phyloP scores from a whole-genome alignment of 345 rosid species.

The Populus pruinosa region DNA sequence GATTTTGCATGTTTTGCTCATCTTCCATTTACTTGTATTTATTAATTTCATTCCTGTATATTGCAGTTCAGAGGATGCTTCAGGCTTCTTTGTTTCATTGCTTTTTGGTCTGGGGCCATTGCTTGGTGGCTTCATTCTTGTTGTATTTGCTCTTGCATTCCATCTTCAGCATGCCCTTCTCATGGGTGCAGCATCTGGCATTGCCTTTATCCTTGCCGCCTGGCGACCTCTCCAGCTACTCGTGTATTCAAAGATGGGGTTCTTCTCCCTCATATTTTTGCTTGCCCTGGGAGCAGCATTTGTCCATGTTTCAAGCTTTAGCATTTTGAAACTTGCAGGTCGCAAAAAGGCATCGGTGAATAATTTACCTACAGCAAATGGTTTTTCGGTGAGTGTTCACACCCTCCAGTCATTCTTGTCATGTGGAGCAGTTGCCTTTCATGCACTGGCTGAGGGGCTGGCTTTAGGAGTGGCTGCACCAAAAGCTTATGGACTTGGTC shows the following conservation, averaged over 20 bases:
- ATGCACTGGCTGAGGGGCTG: slow-evolving; percentile 96
- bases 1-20: not conserved
- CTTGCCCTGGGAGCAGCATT: slow-evolving; percentile 59
- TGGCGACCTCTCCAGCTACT: slow-evolving; percentile 94
- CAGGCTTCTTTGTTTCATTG: slow-evolving; percentile 90
- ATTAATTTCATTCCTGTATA: slow-evolving; percentile 14
- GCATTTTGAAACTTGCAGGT: slow-evolving; percentile 46
- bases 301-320: slow-evolving; percentile 53
- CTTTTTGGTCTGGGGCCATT: slow-evolving; percentile 97
- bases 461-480: slow-evolving; percentile 99
- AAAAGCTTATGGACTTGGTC: slow-evolving; percentile 87
- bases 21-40: slow-evolving; percentile 1
- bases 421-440: slow-evolving; percentile 82
- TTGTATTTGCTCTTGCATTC: slow-evolving; percentile 72
- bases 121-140: slow-evolving; percentile 76
- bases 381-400: slow-evolving; percentile 65
- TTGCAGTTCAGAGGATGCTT: slow-evolving; percentile 95
- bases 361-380: slow-evolving; percentile 43
- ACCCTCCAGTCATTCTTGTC: slow-evolving; percentile 87
- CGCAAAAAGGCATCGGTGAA: slow-evolving; percentile 55
- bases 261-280: slow-evolving; percentile 49
- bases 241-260: slow-evolving; percentile 71
- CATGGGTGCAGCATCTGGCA: slow-evolving; percentile 92
- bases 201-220: slow-evolving; percentile 78
- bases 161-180: slow-evolving; percentile 86